These are phyloP conservation scores for Tulasnella sp. DNA, from an alignment of 768 basidiomycete species.

Conservation along the genomic window DNA sequence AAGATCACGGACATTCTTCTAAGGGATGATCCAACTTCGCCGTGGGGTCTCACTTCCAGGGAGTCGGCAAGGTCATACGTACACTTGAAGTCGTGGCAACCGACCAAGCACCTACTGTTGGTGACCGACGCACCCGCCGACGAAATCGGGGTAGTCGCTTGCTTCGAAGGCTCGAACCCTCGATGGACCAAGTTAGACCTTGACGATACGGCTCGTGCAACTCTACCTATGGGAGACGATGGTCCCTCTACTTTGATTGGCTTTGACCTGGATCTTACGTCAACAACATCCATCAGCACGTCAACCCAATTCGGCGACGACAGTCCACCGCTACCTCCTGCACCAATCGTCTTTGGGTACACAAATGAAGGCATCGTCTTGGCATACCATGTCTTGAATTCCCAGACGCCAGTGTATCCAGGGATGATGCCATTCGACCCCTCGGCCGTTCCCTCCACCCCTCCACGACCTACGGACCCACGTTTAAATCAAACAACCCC, in stretches of 20 bases:
- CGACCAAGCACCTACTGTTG: constrained; percentile 17
- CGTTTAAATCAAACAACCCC: background rate
- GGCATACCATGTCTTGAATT: constrained; percentile 17
- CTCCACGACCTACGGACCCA: background rate
- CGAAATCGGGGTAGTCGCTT: constrained; percentile 13
- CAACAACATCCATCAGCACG: constrained; percentile 8
- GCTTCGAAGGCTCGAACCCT: background rate
- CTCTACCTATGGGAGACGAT: constrained; percentile 15
- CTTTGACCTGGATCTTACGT: constrained; percentile 16
- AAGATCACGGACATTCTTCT: constrained; percentile 7
- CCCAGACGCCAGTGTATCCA: constrained; percentile 7
- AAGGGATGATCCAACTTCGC: constrained; percentile 15
- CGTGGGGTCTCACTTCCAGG: constrained; percentile 15
- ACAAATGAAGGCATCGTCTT: constrained; percentile 15
- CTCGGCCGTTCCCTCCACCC: background rate
- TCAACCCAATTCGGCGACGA: constrained; percentile 12
- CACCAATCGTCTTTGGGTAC: constrained; percentile 16
- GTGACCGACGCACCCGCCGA: constrained; percentile 16
- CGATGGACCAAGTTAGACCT: constrained; percentile 17
- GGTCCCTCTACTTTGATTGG: constrained; percentile 13
- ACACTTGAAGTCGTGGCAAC: constrained; percentile 14
- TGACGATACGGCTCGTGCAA: constrained; percentile 16
- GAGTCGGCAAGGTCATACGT: constrained; percentile 9
- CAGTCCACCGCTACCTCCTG: constrained; percentile 14
- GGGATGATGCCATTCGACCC: constrained; percentile 7